phyloP scores from a whole-genome alignment of 2,329 filamentous ascomycete species.

The Hypoxylon sp. region DNA sequence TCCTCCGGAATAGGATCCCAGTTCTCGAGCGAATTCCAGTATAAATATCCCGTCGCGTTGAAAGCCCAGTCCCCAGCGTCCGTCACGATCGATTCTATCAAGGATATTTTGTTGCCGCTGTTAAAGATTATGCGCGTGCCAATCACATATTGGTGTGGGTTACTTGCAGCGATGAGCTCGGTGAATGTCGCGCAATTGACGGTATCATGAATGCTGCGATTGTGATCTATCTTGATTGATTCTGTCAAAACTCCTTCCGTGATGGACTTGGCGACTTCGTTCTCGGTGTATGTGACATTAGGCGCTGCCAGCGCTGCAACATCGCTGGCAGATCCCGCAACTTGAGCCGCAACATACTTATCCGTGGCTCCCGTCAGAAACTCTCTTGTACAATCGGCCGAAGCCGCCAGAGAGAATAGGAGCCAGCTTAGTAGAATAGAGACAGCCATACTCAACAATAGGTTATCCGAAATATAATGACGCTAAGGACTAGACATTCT shows the following conservation, averaged over 20 bases:
- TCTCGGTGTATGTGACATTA: constrained; percentile 51
- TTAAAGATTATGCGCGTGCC: constrained; percentile 51
- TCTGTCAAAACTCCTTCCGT: constrained; percentile 48
- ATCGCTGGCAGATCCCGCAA: constrained; percentile 38
- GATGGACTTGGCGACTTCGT: constrained; percentile 48
- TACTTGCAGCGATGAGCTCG: constrained; percentile 55
- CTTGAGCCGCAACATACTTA: constrained; percentile 47
- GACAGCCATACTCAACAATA: constrained; percentile 26
- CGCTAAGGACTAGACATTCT: too few relatives aligned
- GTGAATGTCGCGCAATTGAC: constrained; percentile 57
- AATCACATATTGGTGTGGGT: constrained; percentile 54
- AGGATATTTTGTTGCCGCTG: constrained; percentile 43
- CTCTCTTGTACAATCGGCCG: constrained; percentile 41
- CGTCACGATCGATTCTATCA: constrained; percentile 51
- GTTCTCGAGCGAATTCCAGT: constrained; percentile 50
- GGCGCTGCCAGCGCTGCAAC: constrained; percentile 32
- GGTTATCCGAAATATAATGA: too few relatives aligned
- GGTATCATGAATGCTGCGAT: constrained; percentile 53
- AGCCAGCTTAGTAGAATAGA: constrained; percentile 23
- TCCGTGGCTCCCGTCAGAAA: constrained; percentile 45
- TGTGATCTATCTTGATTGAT: constrained; percentile 52
- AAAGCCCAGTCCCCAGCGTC: constrained; percentile 52
- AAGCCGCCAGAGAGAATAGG: constrained; percentile 26
- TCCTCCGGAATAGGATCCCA: constrained; percentile 51
- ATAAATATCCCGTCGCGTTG: constrained; percentile 49